Evolutionary conservation across 495 filamentous ascomycete genomes (phyloP), one percentile per base, ranked within the genome.

Genomic region (Mytilinidion resinicola): DNA sequence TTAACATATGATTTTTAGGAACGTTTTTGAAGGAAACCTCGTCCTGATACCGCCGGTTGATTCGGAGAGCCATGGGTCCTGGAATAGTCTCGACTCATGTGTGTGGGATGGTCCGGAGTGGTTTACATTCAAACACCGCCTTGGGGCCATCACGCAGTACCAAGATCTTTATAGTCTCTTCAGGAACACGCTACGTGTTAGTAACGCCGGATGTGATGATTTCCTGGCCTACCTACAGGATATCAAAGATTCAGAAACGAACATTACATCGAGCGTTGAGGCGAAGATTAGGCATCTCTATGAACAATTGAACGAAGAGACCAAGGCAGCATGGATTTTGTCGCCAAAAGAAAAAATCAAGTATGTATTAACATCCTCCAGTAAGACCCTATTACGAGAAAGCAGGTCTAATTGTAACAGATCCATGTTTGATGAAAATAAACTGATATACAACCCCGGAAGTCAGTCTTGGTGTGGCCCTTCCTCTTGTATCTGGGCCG

Each of bases 401-500:
- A 54, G 21, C 42, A 46, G 20, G 42, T 54, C 42, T 46, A n/a
- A 49, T 20, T 48, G 9, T 30, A 8, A 10, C 21, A 56, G 53
- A 53, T 33, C 8, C n/a, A 8, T 8, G 8, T 48, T 56, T 34
- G 53, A 56, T 7, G n/a, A 33, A 35, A 25, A 48, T 9, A 51
- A 53, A n/a, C 53, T 56, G 6, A 49, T 56, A 8, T 51, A 56
- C 19, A 9, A 48, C 17, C 42, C 42, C 8, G 10, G 14, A 49
- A 49, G n/a, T 25, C 15, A 56, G 41, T 20, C 19, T 9, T 56
- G 53, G 53, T 38, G 35, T 51, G 42, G 6, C 19, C 53, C 53
- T 12, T 53, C 43, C 14, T 10, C 53, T 33, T 56, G 53, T 37
- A n/a, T 56, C 19, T 56, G 53, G 53, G 53, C 42, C 9, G 21